These are phyloP conservation scores for Verticillium alfalfae DNA, from an alignment of 2,329 filamentous ascomycete species.

Conservation along the genomic window DNA sequence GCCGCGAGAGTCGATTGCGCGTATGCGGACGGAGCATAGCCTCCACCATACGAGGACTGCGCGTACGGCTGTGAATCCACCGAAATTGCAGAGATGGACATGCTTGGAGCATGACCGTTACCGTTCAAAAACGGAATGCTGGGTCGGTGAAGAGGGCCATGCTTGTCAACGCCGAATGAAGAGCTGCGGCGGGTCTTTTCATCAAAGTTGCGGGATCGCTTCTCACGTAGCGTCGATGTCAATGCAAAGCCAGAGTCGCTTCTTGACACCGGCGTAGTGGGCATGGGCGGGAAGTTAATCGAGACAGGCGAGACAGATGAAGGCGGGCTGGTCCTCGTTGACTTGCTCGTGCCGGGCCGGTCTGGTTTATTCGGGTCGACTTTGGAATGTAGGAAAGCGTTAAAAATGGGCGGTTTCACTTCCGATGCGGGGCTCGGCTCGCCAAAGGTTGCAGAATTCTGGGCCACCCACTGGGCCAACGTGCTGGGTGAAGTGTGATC, in stretches of 20 bases:
- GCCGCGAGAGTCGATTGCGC: conserved; percentile 81
- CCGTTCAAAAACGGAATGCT: conserved; percentile 69
- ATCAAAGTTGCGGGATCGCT: conserved; percentile 90
- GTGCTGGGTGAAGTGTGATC: conserved; percentile 64
- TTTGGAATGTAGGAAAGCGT: conserved; percentile 78
- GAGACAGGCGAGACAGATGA: conserved; percentile 72
- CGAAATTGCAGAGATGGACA: conserved; percentile 55
- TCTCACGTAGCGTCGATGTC: conserved; percentile 82
- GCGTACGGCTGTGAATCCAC: conserved; percentile 54
- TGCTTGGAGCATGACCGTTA: conserved; percentile 54
- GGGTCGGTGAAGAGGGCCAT: conserved; percentile 61
- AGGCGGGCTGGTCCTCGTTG: conserved; percentile 55
- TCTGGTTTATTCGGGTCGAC: conserved; percentile 62
- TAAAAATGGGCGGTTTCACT: conserved; percentile 69
- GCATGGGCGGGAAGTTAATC: conserved; percentile 68
- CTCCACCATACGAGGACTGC: conserved; percentile 62
- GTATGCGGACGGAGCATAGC: conserved; percentile 79
- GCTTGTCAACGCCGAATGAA: conserved; percentile 78
- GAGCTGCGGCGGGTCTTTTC: conserved; percentile 79
- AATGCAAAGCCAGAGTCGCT: conserved; percentile 90
- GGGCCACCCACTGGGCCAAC: conserved; percentile 78
- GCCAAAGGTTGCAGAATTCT: conserved; percentile 86
- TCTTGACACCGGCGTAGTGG: conserved; percentile 73
- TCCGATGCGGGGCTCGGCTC: conserved; percentile 50
- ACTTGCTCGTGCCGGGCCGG: conserved; percentile 70